Evolutionary conservation across 2,329 filamentous ascomycete species (phyloP).

Genomic region (Chaetomiaceae sp.): DNA sequence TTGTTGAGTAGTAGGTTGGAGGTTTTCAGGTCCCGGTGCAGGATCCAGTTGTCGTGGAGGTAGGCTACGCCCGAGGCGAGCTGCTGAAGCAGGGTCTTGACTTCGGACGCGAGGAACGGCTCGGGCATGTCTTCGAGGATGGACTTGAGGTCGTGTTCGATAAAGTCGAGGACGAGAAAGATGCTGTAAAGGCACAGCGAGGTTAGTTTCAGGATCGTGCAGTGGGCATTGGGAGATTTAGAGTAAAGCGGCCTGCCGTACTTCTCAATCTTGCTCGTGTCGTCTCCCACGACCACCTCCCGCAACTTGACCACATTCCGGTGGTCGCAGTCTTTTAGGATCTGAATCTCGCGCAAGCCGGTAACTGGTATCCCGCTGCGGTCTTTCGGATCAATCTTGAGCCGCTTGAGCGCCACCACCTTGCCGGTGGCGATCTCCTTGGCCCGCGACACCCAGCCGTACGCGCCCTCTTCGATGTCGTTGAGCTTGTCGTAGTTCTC

Average conservation of each 20-base stretch:
- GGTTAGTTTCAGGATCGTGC: conserved; percentile 29
- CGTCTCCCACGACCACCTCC: conserved; percentile 76
- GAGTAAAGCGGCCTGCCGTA: too few species aligned
- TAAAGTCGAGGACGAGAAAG: conserved; percentile 92
- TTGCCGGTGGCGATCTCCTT: conserved; percentile 65
- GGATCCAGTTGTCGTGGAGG: conserved; percentile 83
- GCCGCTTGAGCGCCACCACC: conserved; percentile 85
- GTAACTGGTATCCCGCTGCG: conserved; percentile 77
- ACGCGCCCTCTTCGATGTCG: conserved; percentile 95
- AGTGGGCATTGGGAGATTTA: neutral
- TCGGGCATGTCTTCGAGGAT: conserved; percentile 91
- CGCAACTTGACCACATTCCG: conserved; percentile 73
- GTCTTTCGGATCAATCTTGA: conserved; percentile 81
- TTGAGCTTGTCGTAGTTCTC: conserved; percentile 90
- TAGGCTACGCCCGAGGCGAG: conserved; percentile 74
- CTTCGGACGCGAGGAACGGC: conserved; percentile 85
- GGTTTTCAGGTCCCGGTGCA: conserved; percentile 90
- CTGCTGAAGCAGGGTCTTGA: conserved; percentile 83
- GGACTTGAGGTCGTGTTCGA: conserved; percentile 93
- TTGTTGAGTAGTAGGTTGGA: conserved; percentile 94
- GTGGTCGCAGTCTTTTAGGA: conserved; percentile 73
- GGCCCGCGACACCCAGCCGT: conserved; percentile 88
- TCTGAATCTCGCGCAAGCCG: conserved; percentile 88
- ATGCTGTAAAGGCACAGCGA: conserved; percentile 50
- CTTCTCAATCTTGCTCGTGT: conserved; percentile 48